These are phyloP conservation scores for Eucalyptus guilfoylei DNA, from an alignment of 345 rosid species.

Conservation along the genomic window DNA sequence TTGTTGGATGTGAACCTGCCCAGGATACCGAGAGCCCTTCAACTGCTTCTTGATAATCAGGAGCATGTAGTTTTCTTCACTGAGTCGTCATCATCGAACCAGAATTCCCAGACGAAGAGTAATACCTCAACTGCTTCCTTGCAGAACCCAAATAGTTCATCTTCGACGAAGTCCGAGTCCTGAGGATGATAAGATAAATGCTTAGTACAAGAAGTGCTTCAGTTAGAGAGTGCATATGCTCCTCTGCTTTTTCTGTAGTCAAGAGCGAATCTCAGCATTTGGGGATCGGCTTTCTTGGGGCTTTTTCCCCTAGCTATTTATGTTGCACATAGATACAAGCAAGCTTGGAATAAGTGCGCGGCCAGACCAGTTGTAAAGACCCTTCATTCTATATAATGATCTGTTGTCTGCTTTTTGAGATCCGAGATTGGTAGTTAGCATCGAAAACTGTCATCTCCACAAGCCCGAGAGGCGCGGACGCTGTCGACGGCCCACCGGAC, in stretches of 20 bases:
- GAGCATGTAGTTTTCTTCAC: slow-evolving; percentile 33
- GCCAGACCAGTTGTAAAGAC: not conserved
- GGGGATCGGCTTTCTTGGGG: not conserved
- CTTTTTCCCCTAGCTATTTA: not conserved
- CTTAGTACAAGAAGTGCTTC: not conserved
- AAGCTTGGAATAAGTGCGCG: not conserved
- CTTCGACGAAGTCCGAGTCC: not conserved
- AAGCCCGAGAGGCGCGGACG: too few species aligned
- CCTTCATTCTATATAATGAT: not conserved
- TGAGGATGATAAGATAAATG: not conserved
- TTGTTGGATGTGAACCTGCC: slow-evolving; percentile 46
- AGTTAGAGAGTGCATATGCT: not conserved
- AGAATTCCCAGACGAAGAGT: slow-evolving; percentile 13
- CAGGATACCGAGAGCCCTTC: slow-evolving; percentile 47
- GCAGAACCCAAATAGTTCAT: slow-evolving; percentile 4
- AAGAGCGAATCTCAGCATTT: not conserved
- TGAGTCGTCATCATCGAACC: slow-evolving; percentile 25
- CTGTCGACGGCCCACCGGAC: too few species aligned
- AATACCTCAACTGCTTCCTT: slow-evolving; percentile 5
- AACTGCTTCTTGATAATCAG: slow-evolving; percentile 18
- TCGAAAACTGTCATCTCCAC: not conserved
- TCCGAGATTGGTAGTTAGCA: not conserved
- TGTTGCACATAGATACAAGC: not conserved
- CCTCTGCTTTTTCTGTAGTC: not conserved
- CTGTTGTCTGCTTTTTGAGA: not conserved